Evolutionary conservation across 2,329 filamentous ascomycete genomes (phyloP), one percentile per base, ranked within the genome.

Genomic region (Epichloe sibirici): DNA sequence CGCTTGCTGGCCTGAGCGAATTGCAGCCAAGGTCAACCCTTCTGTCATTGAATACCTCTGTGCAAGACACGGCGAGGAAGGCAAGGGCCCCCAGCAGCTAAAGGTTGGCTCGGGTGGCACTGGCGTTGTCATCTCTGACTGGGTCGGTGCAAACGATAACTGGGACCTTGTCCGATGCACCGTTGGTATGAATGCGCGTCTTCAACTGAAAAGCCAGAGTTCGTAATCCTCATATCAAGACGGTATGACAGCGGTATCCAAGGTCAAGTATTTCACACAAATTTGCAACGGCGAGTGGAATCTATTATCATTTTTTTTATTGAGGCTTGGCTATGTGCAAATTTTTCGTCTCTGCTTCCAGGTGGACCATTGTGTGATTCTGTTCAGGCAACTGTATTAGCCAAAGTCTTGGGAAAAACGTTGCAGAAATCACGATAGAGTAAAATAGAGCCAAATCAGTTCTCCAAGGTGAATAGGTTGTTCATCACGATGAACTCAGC

Each of bases 161-260:
- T 98, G 91, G 91, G 90, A 96, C 70, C 69, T 97, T 51, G 81
- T 94, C 38, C 79, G 84, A 57, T 87, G 88, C 68, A 85, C 96
- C 61, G 84, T 97, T 6, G 90, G 88, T 6, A 90, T 95, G 88
- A 98, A 98, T 65, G 80, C 85, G 25, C 85, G 74, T 56, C 62
- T 84, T 55, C 75, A 81, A 62, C 60, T 77, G 51, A 74, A 70
- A 60, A 61, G 66, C 52, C 72, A 69, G 44, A 44, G 6, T n/a
- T 17, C 15, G 9, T 12, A 7, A 17, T 11, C 15, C 21, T 21
- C 31, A 43, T 3, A 8, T 42, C 7, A 40, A 31, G 35, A 40
- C n/a, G 35, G 12, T 25, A 37, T 37, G 28, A n/a, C 12, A 42
- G 38, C 5, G 7, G 51, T 8, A 17, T 34, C 7, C 25, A 52